Percentiles rank a stretch among this genome's conserved stretches.
Evolutionary conservation across 352 stramenopile genomes (phyloP).

Genomic region (Plasmopara muralis): DNA sequence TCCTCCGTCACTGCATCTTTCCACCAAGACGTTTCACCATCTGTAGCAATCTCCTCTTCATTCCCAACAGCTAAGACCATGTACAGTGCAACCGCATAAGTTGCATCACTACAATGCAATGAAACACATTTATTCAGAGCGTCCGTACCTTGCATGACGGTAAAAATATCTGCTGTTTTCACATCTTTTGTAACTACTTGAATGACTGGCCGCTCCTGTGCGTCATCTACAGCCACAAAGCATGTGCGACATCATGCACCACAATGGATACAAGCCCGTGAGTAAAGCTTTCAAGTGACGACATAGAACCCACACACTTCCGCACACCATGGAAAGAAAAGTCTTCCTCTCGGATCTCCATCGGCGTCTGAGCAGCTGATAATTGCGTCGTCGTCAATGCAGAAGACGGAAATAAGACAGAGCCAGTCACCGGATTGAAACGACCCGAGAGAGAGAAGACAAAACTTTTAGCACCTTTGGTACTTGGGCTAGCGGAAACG

Average conservation of each 20-base stretch:
- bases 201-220: conserved; percentile 33
- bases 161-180: conserved; percentile 41
- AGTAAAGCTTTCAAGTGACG: conserved; percentile 6
- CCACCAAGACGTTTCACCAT: conserved; percentile 27
- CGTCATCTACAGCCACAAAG: conserved; percentile 27
- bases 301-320: conserved; percentile 12
- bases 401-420: conserved; percentile 9
- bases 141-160: conserved; percentile 40
- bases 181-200: conserved; percentile 49
- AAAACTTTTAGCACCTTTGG: conserved; percentile 15
- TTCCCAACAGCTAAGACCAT: conserved; percentile 16
- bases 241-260: conserved; percentile 11
- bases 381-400: conserved; percentile 5
- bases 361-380: conserved; percentile 22
- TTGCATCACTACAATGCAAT: conserved; percentile 13
- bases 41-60: conserved; percentile 2
- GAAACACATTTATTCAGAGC: background rate
- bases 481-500: conserved; percentile 17
- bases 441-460: conserved; percentile 14
- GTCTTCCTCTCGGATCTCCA: conserved; percentile 61
- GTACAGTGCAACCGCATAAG: conserved; percentile 17
- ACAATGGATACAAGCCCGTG: conserved; percentile 15
- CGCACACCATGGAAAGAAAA: conserved; percentile 54
- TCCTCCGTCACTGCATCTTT: conserved; percentile 28
- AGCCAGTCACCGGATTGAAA: conserved; percentile 18